Evolutionary conservation across 129 eudicot species (phyloP).

Genomic region (Centella asiatica): DNA sequence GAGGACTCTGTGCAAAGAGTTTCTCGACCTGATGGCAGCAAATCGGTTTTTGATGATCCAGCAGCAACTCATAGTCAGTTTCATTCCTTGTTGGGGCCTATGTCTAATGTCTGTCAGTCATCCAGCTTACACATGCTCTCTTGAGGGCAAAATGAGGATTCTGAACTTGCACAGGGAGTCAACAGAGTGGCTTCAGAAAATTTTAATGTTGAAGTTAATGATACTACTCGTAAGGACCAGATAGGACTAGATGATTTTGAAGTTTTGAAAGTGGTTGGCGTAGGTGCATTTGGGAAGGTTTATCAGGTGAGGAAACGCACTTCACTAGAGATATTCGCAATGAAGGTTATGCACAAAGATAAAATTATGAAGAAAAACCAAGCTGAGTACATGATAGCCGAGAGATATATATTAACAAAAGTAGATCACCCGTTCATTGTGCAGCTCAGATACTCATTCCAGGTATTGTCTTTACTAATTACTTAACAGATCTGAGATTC

Average conservation of each 20-base stretch:
- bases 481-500: too few relatives aligned
- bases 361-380: conserved; percentile 92
- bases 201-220: too few relatives aligned
- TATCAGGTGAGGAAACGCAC: conserved; percentile 71
- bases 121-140: too few relatives aligned
- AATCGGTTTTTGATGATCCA: conserved; percentile 47
- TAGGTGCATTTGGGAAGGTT: conserved; percentile 89
- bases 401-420: conserved; percentile 84
- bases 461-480: too few relatives aligned
- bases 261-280: conserved; percentile 76
- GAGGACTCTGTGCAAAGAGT: conserved; percentile 17
- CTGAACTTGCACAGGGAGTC: conserved; percentile 41
- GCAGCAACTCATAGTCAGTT: conserved; percentile 49
- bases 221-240: conserved; percentile 19
- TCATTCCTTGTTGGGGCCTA: conserved; percentile 85
- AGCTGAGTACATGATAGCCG: conserved; percentile 91
- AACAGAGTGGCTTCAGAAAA: conserved; percentile 24
- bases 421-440: conserved; percentile 83
- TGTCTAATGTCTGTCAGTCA: conserved; percentile 48
- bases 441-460: conserved; percentile 90
- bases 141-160: too few relatives aligned
- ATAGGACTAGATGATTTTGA: conserved; percentile 79
- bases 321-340: conserved; percentile 68
- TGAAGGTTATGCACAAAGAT: conserved; percentile 96
- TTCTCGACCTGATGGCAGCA: conserved; percentile 16